A percentile compares a stretch with the other conserved stretches of the same genome.
Evolutionary conservation across 2,329 filamentous ascomycete species (phyloP).

Genomic region (Plectosphaerella sp.): DNA sequence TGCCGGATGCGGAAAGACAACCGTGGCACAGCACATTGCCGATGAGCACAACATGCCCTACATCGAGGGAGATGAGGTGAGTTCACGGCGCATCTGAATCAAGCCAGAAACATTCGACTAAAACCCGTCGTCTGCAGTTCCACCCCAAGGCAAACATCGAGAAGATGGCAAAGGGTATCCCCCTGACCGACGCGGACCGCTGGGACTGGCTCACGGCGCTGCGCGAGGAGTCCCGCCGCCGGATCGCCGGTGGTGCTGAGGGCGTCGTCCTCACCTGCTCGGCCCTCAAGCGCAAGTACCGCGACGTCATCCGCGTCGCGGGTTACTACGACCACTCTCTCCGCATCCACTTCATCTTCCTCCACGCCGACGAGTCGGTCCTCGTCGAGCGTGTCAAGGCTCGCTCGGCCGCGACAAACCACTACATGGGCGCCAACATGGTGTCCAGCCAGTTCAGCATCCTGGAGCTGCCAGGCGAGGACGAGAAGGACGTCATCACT

Average conservation of each 20-base stretch:
- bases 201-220: slow-evolving; percentile 94
- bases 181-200: slow-evolving; percentile 86
- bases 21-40: slow-evolving; percentile 63
- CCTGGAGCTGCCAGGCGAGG: slow-evolving; percentile 72
- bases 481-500: slow-evolving; percentile 68
- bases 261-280: slow-evolving; percentile 96
- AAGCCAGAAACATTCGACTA: slow-evolving; percentile 13
- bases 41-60: slow-evolving; percentile 61
- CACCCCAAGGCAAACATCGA: slow-evolving; percentile 76
- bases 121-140: slow-evolving; percentile 46
- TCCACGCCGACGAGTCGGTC: slow-evolving; percentile 71
- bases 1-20: slow-evolving; percentile 76
- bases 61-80: slow-evolving; percentile 74
- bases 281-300: slow-evolving; percentile 93
- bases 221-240: slow-evolving; percentile 61
- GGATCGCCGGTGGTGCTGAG: slow-evolving; percentile 50
- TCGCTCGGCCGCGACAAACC: slow-evolving; percentile 56
- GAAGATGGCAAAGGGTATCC: slow-evolving; percentile 83
- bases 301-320: slow-evolving; percentile 82
- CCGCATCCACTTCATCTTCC: slow-evolving; percentile 89
- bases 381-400: slow-evolving; percentile 70
- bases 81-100: slow-evolving; percentile 22
- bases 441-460: slow-evolving; percentile 86
- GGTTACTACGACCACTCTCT: slow-evolving; percentile 70
- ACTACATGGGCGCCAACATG: slow-evolving; percentile 97